Evolutionary conservation across 2,329 filamentous ascomycete species (phyloP), one percentile per base, ranked within the genome.

Genomic region (Penicillium sp.): DNA sequence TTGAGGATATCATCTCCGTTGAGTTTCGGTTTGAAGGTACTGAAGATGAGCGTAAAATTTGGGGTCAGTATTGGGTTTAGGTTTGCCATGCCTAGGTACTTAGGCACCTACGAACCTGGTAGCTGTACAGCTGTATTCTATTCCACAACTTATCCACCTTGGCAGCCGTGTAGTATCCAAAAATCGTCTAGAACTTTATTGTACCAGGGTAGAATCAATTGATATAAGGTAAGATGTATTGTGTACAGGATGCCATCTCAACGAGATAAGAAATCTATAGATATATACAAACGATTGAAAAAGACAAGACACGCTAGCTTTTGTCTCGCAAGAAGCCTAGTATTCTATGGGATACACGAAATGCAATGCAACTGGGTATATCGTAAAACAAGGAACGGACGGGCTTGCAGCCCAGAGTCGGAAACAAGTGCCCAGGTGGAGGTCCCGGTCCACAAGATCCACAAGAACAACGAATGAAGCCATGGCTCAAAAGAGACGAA

Each of bases 51-150:
- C 87, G 86, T 68, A 77, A 78, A 35, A 76, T 90, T 45, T 97
- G 93, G 92, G 83, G 80, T 5, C 85, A 83, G 66, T 93, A 91
- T 69, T 97, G 92, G 92, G 78, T 85, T 50, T 92, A 47, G 25
- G 16, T 45, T 27, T 19, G 7, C 35, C 35, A n/a, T 39, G 31
- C 31, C 9, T 14, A 11, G 31, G 31, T 10, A 33, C 31, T 19
- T 19, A 19, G 19, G 19, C 19, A 19, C 19, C 19, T 19, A 19
- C 19, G 19, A 19, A 19, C 19, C 19, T 19, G 19, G 3, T 33
- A 11, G 31, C 9, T 11, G 10, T 14, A 10, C 5, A 33, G 13
- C 13, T 33, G 31, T 33, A 33, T 33, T 33, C 31, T 33, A 33
- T 14, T 33, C 3, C 31, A 33, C 13, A 33, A 26, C 4, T 7